phyloP scores from a whole-genome alignment of 1,284 basidiomycete species.

The Cutaneotrichosporon dermatis region DNA sequence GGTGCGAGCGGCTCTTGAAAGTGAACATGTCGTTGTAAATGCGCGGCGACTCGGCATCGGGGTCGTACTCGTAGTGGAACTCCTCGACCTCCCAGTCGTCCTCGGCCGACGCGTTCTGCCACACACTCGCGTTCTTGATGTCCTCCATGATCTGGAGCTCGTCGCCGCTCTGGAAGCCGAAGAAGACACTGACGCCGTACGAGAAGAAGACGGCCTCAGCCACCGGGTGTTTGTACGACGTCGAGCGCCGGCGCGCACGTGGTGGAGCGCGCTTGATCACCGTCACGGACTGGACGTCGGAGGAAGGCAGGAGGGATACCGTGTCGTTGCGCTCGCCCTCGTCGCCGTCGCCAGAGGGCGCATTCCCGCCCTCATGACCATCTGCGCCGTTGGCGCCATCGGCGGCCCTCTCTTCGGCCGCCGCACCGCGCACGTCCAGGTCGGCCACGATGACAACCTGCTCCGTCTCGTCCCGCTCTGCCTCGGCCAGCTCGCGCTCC shows the following conservation, averaged over 20 bases:
- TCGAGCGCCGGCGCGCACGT: constrained; percentile 10
- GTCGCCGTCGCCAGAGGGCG: no score
- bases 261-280: constrained; percentile 5
- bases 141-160: constrained; percentile 78
- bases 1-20: constrained; percentile 78
- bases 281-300: background rate
- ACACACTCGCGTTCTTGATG: constrained; percentile 64
- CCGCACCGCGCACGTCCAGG: no score
- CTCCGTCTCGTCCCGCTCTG: background rate
- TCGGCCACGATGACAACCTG: no score
- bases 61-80: constrained; percentile 87
- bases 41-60: constrained; percentile 72
- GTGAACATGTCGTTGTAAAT: constrained; percentile 68
- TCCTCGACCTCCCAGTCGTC: constrained; percentile 84
- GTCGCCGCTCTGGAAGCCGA: constrained; percentile 70
- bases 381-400: no score
- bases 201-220: constrained; percentile 83
- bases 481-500: background rate
- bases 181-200: constrained; percentile 75
- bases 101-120: constrained; percentile 57
- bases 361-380: no score
- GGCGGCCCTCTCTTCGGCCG: no score
- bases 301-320: no score
- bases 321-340: no score
- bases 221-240: constrained; percentile 42